phyloP scores from a whole-genome alignment of 2,329 filamentous ascomycete genomes.

The Coniochaeta hoffmannii region DNA sequence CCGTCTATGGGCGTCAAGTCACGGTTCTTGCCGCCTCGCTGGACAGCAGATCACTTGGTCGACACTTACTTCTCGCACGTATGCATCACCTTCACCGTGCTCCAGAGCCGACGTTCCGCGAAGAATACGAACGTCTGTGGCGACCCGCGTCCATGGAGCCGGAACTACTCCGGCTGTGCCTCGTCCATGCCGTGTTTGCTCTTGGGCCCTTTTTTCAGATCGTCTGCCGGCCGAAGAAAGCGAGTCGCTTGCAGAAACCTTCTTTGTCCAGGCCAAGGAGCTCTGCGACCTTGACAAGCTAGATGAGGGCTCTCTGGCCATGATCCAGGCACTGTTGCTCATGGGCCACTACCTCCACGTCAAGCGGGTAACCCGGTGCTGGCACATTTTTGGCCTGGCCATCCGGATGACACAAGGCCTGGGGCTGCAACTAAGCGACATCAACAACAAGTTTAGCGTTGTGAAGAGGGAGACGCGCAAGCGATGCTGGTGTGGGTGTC shows the following conservation, averaged over 20 bases:
- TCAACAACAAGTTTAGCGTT: slow-evolving; percentile 1
- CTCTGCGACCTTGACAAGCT: not conserved
- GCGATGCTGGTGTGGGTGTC: slow-evolving; percentile 5
- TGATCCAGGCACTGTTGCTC: slow-evolving; percentile 4
- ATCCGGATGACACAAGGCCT: slow-evolving; percentile 4
- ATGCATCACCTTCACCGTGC: not conserved
- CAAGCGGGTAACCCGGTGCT: slow-evolving; percentile 1
- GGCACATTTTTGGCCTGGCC: slow-evolving; percentile 4
- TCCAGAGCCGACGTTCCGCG: slow-evolving; percentile 4
- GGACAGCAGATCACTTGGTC: slow-evolving; percentile 4
- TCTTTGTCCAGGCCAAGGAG: slow-evolving; percentile 1
- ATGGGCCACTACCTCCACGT: slow-evolving; percentile 6
- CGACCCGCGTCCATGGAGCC: not conserved
- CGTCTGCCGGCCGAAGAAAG: not conserved
- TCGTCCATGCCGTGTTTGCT: not conserved
- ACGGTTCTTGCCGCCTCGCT: slow-evolving; percentile 1
- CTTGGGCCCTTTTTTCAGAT: slow-evolving; percentile 2
- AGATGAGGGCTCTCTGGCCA: not conserved
- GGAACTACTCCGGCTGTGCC: slow-evolving; percentile 1
- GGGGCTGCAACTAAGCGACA: slow-evolving; percentile 1
- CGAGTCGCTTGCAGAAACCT: not conserved
- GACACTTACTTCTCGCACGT: slow-evolving; percentile 5
- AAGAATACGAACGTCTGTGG: slow-evolving; percentile 1
- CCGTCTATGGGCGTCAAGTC: not conserved
- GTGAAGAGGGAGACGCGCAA: slow-evolving; percentile 4